Conservation (phyloP, 352 stramenopile genomes). For the Peronospora destructor region DNA sequence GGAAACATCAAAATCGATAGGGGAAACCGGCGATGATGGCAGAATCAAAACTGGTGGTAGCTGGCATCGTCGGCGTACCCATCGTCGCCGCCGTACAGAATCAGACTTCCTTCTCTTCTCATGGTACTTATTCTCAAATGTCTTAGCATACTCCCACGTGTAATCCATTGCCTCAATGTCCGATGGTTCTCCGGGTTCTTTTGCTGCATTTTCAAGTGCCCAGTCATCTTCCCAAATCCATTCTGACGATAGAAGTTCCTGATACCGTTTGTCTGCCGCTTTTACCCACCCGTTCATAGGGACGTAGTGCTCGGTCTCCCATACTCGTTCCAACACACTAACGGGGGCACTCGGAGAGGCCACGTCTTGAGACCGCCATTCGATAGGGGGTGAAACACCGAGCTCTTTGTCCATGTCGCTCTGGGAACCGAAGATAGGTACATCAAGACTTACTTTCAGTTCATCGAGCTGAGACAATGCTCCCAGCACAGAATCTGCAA, state of each 20-base stretch:
- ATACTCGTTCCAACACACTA: conserved; percentile 57
- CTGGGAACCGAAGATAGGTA: conserved; percentile 35
- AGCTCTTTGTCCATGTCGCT: conserved; percentile 45
- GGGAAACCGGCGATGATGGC: conserved; percentile 11
- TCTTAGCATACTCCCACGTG: conserved; percentile 63
- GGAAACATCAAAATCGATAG: conserved; percentile 10
- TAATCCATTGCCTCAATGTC: conserved; percentile 27
- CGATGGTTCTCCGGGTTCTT: conserved; percentile 23
- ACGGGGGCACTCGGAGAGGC: conserved; percentile 23
- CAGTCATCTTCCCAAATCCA: conserved; percentile 79
- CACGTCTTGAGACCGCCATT: conserved; percentile 8
- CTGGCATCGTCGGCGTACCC: conserved; percentile 53
- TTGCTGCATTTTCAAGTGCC: conserved; percentile 38
- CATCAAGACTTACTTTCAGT: conserved; percentile 44
- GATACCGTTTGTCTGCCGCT: conserved; percentile 41
- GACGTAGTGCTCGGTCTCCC: conserved; percentile 69
- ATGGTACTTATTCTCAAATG: conserved; percentile 63
- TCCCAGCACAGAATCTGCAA: conserved; percentile 46
- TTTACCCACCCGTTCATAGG: conserved; percentile 68
- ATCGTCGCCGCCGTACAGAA: conserved; percentile 57
- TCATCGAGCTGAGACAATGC: conserved; percentile 47
- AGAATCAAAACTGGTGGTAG: conserved; percentile 42
- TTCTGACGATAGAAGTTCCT: conserved; percentile 67
- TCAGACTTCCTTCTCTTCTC: conserved; percentile 73
- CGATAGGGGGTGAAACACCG: conserved; percentile 19